Conservation (phyloP, 2,329 filamentous ascomycete genomes). For the Botrytis elliptica region DNA sequence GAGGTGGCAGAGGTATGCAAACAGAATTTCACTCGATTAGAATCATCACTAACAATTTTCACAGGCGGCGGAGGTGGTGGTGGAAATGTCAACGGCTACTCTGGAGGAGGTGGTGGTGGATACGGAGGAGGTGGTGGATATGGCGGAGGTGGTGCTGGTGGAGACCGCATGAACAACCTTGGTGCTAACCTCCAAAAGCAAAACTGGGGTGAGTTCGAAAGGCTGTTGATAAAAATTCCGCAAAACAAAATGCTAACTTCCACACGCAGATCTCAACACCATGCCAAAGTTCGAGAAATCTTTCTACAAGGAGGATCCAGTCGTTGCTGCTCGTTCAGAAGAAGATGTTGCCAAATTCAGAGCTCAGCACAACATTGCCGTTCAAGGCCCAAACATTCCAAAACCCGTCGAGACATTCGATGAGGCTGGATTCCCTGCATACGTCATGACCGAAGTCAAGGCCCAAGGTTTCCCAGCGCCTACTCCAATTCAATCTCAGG, state of each 20-base stretch:
- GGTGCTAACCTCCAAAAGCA: slow-evolving; percentile 86
- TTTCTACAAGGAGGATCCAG: slow-evolving; percentile 94
- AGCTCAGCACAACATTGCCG: slow-evolving; percentile 77
- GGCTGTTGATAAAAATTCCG: not conserved
- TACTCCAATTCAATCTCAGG: slow-evolving; percentile 95
- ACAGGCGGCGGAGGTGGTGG: slow-evolving; percentile 42
- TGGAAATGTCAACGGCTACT: slow-evolving; percentile 38
- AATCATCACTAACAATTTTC: slow-evolving; percentile 1
- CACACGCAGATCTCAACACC: slow-evolving; percentile 62
- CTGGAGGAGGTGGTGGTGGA: slow-evolving; percentile 35
- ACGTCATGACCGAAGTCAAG: slow-evolving; percentile 99
- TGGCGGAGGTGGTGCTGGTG: slow-evolving; percentile 62
- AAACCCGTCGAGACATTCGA: slow-evolving; percentile 97
- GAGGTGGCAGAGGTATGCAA: slow-evolving; percentile 31
- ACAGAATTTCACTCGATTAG: slow-evolving; percentile 29
- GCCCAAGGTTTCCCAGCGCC: slow-evolving; percentile 91
- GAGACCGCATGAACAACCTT: slow-evolving; percentile 92
- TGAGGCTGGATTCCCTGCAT: slow-evolving; percentile 93
- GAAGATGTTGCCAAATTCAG: slow-evolving; percentile 88
- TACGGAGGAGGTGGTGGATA: slow-evolving; percentile 43
- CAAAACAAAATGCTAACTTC: not conserved
- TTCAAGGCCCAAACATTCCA: slow-evolving; percentile 77
- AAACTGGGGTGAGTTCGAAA: slow-evolving; percentile 68
- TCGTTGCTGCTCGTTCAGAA: slow-evolving; percentile 70
- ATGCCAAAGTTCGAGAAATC: slow-evolving; percentile 98